These are phyloP conservation scores for Drosera capensis DNA, from an alignment of 148 eudicot genomes.

Conservation along the genomic window DNA sequence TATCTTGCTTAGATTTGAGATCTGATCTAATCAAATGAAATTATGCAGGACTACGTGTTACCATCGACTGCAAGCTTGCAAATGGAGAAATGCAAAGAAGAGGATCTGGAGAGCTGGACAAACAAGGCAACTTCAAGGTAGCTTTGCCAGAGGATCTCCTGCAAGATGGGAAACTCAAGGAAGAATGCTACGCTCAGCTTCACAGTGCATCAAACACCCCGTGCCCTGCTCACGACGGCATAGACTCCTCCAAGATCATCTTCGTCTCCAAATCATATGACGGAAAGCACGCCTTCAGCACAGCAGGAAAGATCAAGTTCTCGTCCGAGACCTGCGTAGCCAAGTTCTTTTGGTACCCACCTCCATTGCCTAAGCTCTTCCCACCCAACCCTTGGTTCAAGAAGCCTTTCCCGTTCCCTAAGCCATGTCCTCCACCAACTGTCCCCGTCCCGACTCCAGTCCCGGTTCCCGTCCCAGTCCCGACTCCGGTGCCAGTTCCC, in stretches of 20 bases:
- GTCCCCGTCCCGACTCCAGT: neutral
- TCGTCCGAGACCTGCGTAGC: slow-evolving; percentile 19
- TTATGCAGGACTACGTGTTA: slow-evolving; percentile 21
- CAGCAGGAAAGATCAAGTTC: slow-evolving; percentile 17
- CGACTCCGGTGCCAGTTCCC: too few relatives aligned
- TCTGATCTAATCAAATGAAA: too few relatives aligned
- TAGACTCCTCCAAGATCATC: slow-evolving; percentile 14
- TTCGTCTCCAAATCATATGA: slow-evolving; percentile 10
- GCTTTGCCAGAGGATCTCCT: slow-evolving; percentile 15
- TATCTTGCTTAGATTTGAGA: too few relatives aligned
- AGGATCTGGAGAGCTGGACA: slow-evolving; percentile 19
- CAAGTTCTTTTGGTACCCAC: slow-evolving; percentile 15
- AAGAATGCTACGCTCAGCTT: slow-evolving; percentile 28
- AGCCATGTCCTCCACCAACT: slow-evolving; percentile 11
- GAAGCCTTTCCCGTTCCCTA: slow-evolving; percentile 5
- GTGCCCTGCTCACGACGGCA: slow-evolving; percentile 16
- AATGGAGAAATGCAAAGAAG: slow-evolving; percentile 19
- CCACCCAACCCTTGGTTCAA: neutral
- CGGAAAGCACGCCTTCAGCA: slow-evolving; percentile 17
- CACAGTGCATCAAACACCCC: slow-evolving; percentile 21
- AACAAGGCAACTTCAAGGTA: slow-evolving; percentile 19
- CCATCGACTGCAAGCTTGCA: slow-evolving; percentile 21
- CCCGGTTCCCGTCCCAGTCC: too few relatives aligned
- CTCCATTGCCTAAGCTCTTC: slow-evolving; percentile 3
- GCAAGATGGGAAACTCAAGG: slow-evolving; percentile 15